Percentiles rank a stretch among this genome's conserved stretches.
Conservation (phyloP, 129 eudicot genomes). For the Smallanthus sonchifolius region DNA sequence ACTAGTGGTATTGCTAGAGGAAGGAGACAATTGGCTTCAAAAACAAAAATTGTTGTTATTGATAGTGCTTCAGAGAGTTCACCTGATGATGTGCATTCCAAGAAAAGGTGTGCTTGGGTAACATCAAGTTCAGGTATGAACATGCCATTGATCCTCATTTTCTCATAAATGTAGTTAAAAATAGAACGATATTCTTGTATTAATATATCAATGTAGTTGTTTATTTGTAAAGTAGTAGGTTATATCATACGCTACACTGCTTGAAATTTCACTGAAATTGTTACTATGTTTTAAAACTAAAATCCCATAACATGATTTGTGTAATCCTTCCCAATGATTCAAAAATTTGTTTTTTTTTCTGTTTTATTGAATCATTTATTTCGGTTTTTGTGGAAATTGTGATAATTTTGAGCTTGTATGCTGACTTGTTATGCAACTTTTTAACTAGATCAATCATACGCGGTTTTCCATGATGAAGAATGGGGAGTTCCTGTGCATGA, state of each 20-base stretch:
- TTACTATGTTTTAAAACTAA: background rate
- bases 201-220: background rate
- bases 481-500: conserved; percentile 77
- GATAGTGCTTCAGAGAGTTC: conserved; percentile 30
- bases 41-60: conserved; percentile 28
- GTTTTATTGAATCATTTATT: background rate
- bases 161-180: background rate
- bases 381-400: background rate
- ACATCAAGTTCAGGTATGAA: conserved; percentile 58
- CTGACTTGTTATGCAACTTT: conserved; percentile 18
- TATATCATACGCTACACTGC: background rate
- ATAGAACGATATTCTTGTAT: background rate
- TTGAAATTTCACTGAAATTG: background rate
- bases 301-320: background rate
- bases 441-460: conserved; percentile 44
- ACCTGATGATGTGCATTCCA: conserved; percentile 33
- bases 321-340: background rate
- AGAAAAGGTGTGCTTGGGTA: conserved; percentile 74
- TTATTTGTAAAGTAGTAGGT: background rate
- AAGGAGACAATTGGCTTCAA: conserved; percentile 39
- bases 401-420: conserved; percentile 5
- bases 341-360: conserved; percentile 10
- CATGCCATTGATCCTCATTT: background rate
- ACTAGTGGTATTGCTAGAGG: conserved; percentile 27
- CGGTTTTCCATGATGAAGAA: conserved; percentile 65